These are phyloP conservation scores for Litsea cubeba DNA, from an alignment of 164 flowering plant genomes.

Conservation along the genomic window DNA sequence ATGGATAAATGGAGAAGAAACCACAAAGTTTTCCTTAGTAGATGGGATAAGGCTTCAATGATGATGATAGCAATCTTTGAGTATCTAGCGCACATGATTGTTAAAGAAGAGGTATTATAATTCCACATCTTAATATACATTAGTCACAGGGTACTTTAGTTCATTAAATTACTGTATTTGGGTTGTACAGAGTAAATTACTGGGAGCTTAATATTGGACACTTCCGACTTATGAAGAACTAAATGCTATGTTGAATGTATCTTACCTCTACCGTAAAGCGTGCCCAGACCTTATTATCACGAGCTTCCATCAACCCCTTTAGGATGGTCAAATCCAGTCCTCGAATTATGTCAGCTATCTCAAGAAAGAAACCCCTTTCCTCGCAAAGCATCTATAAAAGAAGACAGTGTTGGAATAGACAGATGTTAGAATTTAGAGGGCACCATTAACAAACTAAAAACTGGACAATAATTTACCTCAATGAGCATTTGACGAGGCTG, in stretches of 20 bases:
- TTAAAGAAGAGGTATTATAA: too few relatives aligned
- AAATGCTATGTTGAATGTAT: not conserved
- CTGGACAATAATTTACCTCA: constrained; percentile 50
- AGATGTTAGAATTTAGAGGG: not conserved
- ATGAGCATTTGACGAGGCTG: constrained; percentile 91
- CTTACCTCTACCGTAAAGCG: constrained; percentile 23
- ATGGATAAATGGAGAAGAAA: too few relatives aligned
- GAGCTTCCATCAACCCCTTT: constrained; percentile 81
- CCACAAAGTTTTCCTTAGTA: too few relatives aligned
- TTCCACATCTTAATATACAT: too few relatives aligned
- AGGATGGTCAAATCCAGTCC: constrained; percentile 84
- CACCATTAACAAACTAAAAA: not conserved
- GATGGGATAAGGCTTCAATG: too few relatives aligned
- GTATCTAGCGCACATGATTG: too few relatives aligned
- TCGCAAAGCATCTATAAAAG: constrained; percentile 75
- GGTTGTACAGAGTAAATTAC: too few relatives aligned
- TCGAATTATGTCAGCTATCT: constrained; percentile 75
- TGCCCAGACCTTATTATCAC: constrained; percentile 77
- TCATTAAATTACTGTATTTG: too few relatives aligned
- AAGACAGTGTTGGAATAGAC: not conserved
- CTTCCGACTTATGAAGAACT: not conserved
- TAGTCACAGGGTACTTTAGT: too few relatives aligned
- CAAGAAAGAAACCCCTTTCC: constrained; percentile 74
- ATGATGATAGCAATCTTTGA: too few relatives aligned
- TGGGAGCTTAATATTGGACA: not conserved